Base-by-base conservation (phyloP, 306 rosid species). In the Castanospermum australe region DNA sequence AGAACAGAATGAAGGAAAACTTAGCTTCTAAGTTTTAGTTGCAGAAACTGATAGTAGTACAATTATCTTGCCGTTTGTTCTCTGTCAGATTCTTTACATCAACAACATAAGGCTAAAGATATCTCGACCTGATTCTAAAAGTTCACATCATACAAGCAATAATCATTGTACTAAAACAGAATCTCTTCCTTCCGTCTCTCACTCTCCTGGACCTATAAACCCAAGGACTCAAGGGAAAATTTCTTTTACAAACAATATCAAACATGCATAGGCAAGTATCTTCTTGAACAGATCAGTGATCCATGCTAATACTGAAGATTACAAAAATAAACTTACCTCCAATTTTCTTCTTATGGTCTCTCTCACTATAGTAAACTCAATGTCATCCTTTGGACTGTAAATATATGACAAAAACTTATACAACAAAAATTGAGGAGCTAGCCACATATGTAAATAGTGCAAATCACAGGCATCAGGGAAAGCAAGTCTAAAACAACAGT, bases 351-450 rank as follows among this genome's bases (percentile, higher is more conserved):
- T 79, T 75, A 95, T 89, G 84, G 92, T 79, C 51, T 95, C 99
- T 82, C 94, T 87, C 45, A 95, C 99, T 65, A 95, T 93, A 13
- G 96, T 85, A 83, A 95, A 95, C 90, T 95, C 99, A 61, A 91
- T 88, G 86, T 93, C 89, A 55, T 90, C 94, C 84, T 95, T 95
- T 18, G 91, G 92, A 83, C 99, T 93, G 92, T 71, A 74, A 69
- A 73, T 13, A 12, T 30, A 63, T 47, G 32, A 69, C 65, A 78
- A 11, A 36, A 54, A 78, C 52, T 74, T 22, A 39, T 5, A 81
- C 61, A 66, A 35, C 63, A 42, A 67, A 54, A 66, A 25, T 42
- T 25, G 64, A 24, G 60, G 6, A 74, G 81, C 64, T 18, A 13
- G 18, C 18, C n/a, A 54, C 15, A 70, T 64, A 44, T 35, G 32